Evolutionary conservation across 202 grass and related monocot species (phyloP), one percentile per base, ranked within the genome.

Genomic region (Hordeum pubiflorum): DNA sequence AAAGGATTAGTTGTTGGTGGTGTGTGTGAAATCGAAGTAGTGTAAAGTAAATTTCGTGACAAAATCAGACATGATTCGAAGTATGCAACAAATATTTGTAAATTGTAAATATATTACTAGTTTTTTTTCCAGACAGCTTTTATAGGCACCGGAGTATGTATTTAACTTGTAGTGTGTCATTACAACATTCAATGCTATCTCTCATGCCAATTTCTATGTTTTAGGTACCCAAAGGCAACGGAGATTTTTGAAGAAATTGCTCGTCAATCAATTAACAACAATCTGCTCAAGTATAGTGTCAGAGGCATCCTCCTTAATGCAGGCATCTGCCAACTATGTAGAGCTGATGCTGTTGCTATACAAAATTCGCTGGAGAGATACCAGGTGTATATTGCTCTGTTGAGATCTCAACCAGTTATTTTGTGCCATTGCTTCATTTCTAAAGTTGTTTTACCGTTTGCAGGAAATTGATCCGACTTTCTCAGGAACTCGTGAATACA

Each of bases 401-500:
- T 74, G 13, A 80, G 55, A 38, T 83, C 48, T 50, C 10, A 34
- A 63, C 13, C 36, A 29, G 39, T 76, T 85, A 27, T 74, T 76
- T 3, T 58, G 10, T 72, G 22, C 4, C 4, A 13, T 83, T 69
- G 10, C 55, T 50, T 55, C 14, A 41, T 64, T 78, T 77, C 58
- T 85, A 34, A 89, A 69, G 39, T 68, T 79, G 15, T 82, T 13
- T 55, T 56, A 39, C 62, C 78, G 22, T 84, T 81, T 83, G 50
- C 85, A 97, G 94, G 94, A 97, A 74, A 89, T 97, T 71, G 94
- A 97, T 21, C 94, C 94, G 2, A 94, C 94, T 27, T 97, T 97
- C 86, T 97, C 94, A 29, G 91, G 91, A 65, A 97, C 94, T 11
- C 87, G 94, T 14, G 94, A 97, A 88, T 97, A 91, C 74, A 91